phyloP scores from a whole-genome alignment of 257 asterid genomes.

The Solanum tarapatanum region DNA sequence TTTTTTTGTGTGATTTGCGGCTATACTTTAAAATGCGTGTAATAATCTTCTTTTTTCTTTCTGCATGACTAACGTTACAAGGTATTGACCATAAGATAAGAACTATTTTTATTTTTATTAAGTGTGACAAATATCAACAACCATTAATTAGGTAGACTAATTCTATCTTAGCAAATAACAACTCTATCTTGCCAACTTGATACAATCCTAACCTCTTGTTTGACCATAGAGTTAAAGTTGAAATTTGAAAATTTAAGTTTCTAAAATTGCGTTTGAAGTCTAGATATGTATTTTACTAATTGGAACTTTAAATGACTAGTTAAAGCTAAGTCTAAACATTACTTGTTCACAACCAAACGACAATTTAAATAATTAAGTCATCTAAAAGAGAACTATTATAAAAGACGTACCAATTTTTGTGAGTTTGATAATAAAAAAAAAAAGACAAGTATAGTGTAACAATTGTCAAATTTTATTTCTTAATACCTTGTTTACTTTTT shows the following conservation, averaged over 20 bases:
- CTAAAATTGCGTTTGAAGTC: neutral
- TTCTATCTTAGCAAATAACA: neutral
- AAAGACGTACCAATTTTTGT: neutral
- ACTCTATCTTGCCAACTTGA: neutral
- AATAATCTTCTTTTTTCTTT: no score
- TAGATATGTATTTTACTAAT: neutral
- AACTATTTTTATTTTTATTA: no score
- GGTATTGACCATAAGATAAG: neutral
- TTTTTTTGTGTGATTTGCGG: neutral
- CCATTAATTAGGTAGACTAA: neutral
- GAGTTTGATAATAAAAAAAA: accelerated
- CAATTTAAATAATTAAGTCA: neutral
- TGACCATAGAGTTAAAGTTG: neutral
- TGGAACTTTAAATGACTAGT: no score
- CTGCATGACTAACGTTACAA: neutral
- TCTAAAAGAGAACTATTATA: neutral
- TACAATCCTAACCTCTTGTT: neutral
- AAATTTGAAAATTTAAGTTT: no score
- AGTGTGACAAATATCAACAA: neutral
- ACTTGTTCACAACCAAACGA: no score
- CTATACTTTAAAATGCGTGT: no score
- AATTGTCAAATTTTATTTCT: neutral
- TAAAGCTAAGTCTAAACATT: neutral
- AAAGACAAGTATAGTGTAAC: neutral
- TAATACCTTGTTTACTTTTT: neutral